Percentiles rank a stretch among this genome's conserved stretches.
Conservation (phyloP, 805 yeast species). For the Metschnikowia anglica region DNA sequence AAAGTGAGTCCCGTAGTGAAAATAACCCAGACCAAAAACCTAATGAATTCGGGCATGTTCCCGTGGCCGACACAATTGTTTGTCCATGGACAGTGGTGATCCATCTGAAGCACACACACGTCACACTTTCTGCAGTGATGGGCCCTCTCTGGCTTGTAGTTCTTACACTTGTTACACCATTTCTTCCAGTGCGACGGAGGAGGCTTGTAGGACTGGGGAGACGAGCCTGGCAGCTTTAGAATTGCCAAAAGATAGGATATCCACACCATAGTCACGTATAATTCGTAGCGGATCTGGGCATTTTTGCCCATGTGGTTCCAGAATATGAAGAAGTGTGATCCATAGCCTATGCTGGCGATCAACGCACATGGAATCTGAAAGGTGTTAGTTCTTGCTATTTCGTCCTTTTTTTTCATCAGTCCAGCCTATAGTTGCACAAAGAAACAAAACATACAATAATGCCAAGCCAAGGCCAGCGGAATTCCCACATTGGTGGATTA, state of each 20-base stretch:
- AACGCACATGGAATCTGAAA: slow-evolving; percentile 60
- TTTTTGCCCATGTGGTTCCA: slow-evolving; percentile 37
- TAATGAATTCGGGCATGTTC: slow-evolving; percentile 75
- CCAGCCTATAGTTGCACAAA: not conserved
- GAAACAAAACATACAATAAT: slow-evolving; percentile 15
- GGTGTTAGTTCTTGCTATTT: slow-evolving; percentile 14
- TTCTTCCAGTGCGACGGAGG: slow-evolving; percentile 53
- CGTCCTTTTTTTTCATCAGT: not conserved
- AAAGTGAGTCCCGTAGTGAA: slow-evolving; percentile 50
- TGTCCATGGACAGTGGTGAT: slow-evolving; percentile 94
- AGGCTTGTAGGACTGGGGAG: slow-evolving; percentile 51
- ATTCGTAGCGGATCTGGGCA: slow-evolving; percentile 49
- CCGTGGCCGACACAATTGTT: slow-evolving; percentile 81
- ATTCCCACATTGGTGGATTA: slow-evolving; percentile 19
- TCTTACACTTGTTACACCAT: slow-evolving; percentile 72
- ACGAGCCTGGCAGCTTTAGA: slow-evolving; percentile 61
- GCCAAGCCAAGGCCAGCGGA: slow-evolving; percentile 23
- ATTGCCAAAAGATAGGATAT: slow-evolving; percentile 73
- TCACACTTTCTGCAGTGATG: slow-evolving; percentile 84
- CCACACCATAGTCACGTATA: slow-evolving; percentile 61
- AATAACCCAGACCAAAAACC: slow-evolving; percentile 71
- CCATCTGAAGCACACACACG: slow-evolving; percentile 83
- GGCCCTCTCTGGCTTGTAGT: slow-evolving; percentile 74
- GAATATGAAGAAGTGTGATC: slow-evolving; percentile 59
- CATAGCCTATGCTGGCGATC: slow-evolving; percentile 60